Conservation (phyloP, 495 filamentous ascomycete species). For the Podospora anserina region DNA sequence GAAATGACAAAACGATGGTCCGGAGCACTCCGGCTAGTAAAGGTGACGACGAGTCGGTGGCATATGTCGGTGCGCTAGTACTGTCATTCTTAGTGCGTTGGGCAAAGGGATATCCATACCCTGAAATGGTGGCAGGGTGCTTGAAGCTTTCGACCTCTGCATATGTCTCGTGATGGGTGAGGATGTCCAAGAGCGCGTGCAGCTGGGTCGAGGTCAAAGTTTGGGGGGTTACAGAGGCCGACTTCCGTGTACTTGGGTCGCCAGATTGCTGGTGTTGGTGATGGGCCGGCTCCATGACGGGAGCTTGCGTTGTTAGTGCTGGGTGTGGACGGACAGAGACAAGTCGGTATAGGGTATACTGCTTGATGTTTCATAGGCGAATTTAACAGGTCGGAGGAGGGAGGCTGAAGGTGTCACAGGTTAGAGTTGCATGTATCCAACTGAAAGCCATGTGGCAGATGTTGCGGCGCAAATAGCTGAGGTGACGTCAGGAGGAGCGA, state of each 20-base stretch:
- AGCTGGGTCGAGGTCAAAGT: conserved; percentile 48
- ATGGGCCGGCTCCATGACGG: not conserved
- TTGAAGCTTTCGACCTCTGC: conserved; percentile 60
- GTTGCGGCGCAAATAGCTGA: not conserved
- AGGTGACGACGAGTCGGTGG: conserved; percentile 46
- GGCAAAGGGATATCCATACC: conserved; percentile 59
- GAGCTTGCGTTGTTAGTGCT: not conserved
- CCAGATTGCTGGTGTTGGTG: not conserved
- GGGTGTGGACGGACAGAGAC: not conserved
- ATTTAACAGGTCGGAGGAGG: not conserved
- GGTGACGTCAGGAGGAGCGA: not conserved
- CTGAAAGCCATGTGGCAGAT: not conserved
- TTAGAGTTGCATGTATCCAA: not conserved
- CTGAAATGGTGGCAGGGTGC: conserved; percentile 47
- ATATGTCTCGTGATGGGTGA: conserved; percentile 63
- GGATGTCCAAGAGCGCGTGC: conserved; percentile 61
- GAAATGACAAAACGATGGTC: conserved; percentile 54
- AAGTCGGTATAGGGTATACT: not conserved
- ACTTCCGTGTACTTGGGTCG: not conserved
- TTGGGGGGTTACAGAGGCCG: conserved; percentile 9
- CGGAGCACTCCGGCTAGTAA: conserved; percentile 57
- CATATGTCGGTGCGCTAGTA: conserved; percentile 16
- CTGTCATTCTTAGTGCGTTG: conserved; percentile 15
- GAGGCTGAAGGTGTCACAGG: not conserved
- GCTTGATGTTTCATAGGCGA: not conserved